Evolutionary conservation across 345 rosid species (phyloP), one percentile per base, ranked within the genome.

Genomic region (Citrus maxima): DNA sequence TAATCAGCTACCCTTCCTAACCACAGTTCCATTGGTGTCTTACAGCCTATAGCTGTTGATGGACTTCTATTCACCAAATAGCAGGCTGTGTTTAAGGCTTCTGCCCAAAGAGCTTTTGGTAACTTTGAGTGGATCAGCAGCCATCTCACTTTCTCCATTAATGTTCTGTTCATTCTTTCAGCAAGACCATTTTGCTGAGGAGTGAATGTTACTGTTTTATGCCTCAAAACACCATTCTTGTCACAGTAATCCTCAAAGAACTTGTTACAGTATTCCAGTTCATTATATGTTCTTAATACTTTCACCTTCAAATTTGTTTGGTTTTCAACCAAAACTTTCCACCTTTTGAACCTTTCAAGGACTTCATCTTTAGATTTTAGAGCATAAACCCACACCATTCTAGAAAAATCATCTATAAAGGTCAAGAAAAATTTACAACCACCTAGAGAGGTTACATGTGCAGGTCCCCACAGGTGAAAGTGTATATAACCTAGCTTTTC

Each of bases 11-110:
- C 18, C 14, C 5, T 49, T 7, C 54, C 4, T 49, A 5, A 14
- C 21, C 55, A 49, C 1, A 14, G 1, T 1, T 49, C 21, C 19
- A 12, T 4, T 51, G 22, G 56, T 51, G 56, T 18, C 7, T 16
- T 51, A 5, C 2, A 18, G 0, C 2, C 22, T 3, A 51, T 51
- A 4, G 0, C 7, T 1, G 0, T 51, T 51, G 7, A 51, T 1
- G 7, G 7, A 16, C 56, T 51, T 4, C 2, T 51, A 6, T 51
- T 51, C 1, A 51, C 21, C 0, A 51, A 18, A 0, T 51, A 51
- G 2, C 6, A 14, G 1, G 56, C 7, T 3, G 7, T 18, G 22
- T 18, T 51, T 16, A 51, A 18, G 4, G 56, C 22, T 18, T 51
- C 56, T 51, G 3, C 22, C 56, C 7, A 51, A 5, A 51, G 7